Percentiles rank a stretch among this genome's conserved stretches.
phyloP scores from a whole-genome alignment of 1,139 yeast species.

The Taphrina flavorubra region DNA sequence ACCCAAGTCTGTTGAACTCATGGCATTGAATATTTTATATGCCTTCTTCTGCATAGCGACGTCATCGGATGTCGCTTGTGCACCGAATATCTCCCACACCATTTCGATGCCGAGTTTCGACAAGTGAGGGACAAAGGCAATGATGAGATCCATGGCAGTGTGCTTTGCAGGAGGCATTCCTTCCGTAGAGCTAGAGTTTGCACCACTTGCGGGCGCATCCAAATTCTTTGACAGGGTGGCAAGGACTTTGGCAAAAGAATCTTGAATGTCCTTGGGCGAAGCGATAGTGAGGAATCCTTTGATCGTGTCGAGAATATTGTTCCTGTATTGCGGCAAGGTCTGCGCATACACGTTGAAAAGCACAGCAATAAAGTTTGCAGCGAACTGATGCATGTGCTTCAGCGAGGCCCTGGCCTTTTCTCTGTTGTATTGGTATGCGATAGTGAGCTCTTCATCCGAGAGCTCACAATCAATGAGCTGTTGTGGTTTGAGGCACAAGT shows the following conservation, averaged over 20 bases:
- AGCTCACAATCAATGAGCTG: constrained; percentile 56
- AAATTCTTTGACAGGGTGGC: constrained; percentile 74
- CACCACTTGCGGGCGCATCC: constrained; percentile 59
- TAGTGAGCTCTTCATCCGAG: constrained; percentile 62
- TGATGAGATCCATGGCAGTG: constrained; percentile 89
- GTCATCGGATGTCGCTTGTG: constrained; percentile 62
- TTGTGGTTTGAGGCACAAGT: constrained; percentile 76
- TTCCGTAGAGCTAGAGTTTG: constrained; percentile 51
- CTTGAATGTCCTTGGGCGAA: constrained; percentile 67
- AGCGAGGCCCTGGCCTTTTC: constrained; percentile 63
- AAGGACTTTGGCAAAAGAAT: constrained; percentile 86
- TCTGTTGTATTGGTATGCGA: constrained; percentile 67
- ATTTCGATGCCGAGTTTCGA: constrained; percentile 74
- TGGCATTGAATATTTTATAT: constrained; percentile 71
- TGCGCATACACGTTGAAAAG: constrained; percentile 89
- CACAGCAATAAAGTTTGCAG: constrained; percentile 80
- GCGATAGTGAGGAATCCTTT: constrained; percentile 78
- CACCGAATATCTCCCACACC: constrained; percentile 74
- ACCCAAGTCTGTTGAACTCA: constrained; percentile 75
- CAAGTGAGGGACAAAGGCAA: constrained; percentile 82
- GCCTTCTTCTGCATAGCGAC: constrained; percentile 86
- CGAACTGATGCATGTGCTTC: constrained; percentile 63
- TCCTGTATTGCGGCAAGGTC: constrained; percentile 81
- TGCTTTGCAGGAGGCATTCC: constrained; percentile 65
- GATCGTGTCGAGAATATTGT: constrained; percentile 82